Evolutionary conservation across 106 monocot genomes (phyloP).

Genomic region (Platanthera zijinensis): DNA sequence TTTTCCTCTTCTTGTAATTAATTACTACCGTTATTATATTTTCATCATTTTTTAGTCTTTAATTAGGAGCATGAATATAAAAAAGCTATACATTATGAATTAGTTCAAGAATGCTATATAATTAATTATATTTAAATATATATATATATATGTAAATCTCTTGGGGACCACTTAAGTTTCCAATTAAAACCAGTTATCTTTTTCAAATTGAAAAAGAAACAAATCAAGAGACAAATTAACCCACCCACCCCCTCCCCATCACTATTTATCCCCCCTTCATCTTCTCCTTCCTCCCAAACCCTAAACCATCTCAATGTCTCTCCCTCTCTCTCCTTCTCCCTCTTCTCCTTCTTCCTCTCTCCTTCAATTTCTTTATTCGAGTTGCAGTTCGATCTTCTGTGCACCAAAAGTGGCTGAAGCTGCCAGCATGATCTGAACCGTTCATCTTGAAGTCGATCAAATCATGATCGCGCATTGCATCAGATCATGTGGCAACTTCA

Average conservation of each 20-base stretch:
- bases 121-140: no score
- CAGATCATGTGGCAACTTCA: conserved; percentile 13
- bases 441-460: background rate
- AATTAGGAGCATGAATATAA: no score
- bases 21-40: no score
- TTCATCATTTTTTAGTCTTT: no score
- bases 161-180: background rate
- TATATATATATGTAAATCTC: background rate
- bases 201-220: background rate
- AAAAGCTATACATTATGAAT: no score
- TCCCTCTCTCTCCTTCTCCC: background rate
- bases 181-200: background rate
- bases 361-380: no score
- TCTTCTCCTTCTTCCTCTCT: background rate
- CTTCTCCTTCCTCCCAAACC: background rate
- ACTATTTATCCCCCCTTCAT: background rate
- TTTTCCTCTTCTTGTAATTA: no score
- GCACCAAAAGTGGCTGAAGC: conserved; percentile 87
- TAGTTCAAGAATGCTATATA: background rate
- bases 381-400: conserved; percentile 12
- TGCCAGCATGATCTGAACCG: conserved; percentile 97
- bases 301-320: background rate
- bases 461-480: background rate
- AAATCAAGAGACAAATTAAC: background rate
- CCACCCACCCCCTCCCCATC: background rate